A percentile compares a stretch with the other conserved stretches of the same genome.
Evolutionary conservation across 2,329 filamentous ascomycete species (phyloP).

Genomic region (Aspergillus oerlinghausenensis): DNA sequence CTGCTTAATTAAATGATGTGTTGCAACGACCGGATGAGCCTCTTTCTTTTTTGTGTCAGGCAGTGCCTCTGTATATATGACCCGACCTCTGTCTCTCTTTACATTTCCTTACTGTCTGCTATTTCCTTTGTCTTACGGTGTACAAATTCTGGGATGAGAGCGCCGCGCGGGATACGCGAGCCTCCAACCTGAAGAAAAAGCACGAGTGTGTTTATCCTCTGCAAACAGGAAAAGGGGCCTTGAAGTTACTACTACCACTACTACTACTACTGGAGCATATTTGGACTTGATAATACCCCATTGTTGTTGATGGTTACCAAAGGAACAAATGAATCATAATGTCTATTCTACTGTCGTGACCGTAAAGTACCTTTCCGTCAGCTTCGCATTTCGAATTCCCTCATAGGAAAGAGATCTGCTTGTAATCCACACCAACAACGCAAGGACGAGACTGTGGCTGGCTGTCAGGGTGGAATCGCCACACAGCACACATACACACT

Average conservation of each 20-base stretch:
- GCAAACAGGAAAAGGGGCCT: not conserved
- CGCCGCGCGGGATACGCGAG: too few species aligned
- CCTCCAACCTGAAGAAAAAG: not conserved
- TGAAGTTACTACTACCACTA: not conserved
- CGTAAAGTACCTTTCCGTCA: not conserved
- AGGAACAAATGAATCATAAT: not conserved
- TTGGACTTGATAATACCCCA: not conserved
- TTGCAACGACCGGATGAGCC: slow-evolving; percentile 21
- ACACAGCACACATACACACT: not conserved
- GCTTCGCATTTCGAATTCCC: too few species aligned
- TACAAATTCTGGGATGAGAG: not conserved
- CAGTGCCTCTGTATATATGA: slow-evolving; percentile 1
- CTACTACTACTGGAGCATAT: not conserved
- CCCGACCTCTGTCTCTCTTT: not conserved
- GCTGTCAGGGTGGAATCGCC: not conserved
- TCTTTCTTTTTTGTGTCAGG: slow-evolving; percentile 12
- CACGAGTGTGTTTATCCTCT: not conserved
- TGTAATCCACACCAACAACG: not conserved
- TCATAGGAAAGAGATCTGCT: not conserved
- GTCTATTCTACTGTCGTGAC: not conserved
- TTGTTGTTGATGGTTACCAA: not conserved
- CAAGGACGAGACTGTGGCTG: not conserved
- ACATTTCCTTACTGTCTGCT: not conserved
- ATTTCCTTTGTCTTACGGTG: not conserved
- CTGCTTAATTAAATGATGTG: slow-evolving; percentile 31